Percentiles rank a stretch among this genome's conserved stretches.
These are phyloP conservation scores for Rhodotorula sp. DNA, from an alignment of 1,284 basidiomycete species.

Conservation along the genomic window DNA sequence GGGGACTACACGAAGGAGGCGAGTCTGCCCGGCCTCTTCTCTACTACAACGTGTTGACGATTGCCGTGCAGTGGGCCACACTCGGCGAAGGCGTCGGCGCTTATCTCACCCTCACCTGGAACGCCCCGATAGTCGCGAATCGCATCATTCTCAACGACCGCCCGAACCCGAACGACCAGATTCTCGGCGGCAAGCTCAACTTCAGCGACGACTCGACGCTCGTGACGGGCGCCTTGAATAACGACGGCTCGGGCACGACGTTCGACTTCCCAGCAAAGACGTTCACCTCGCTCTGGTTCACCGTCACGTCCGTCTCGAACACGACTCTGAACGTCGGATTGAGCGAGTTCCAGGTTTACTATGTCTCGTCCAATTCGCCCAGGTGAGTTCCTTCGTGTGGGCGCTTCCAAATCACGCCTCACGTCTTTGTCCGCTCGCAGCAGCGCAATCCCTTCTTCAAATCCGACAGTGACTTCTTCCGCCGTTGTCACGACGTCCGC, in stretches of 20 bases:
- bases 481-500: background rate
- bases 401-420: no score
- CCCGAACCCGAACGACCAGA: constrained; percentile 29
- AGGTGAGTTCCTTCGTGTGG: background rate
- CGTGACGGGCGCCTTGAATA: constrained; percentile 15
- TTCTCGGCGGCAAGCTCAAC: constrained; percentile 7
- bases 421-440: no score
- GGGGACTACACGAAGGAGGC: constrained; percentile 11
- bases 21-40: background rate
- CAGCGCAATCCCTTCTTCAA: no score
- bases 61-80: constrained; percentile 17
- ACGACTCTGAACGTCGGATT: constrained; percentile 7
- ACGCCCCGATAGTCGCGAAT: constrained; percentile 5
- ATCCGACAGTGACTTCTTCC: no score
- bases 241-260: constrained; percentile 24
- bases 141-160: constrained; percentile 25
- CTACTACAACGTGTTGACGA: no score
- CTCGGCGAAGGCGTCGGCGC: constrained; percentile 10
- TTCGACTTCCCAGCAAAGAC: constrained; percentile 4
- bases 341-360: constrained; percentile 6
- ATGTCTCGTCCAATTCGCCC: background rate
- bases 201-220: constrained; percentile 29
- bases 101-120: constrained; percentile 19
- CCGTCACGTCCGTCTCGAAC: background rate
- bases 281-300: background rate